Evolutionary conservation across 2,329 filamentous ascomycete genomes (phyloP), one percentile per base, ranked within the genome.

Genomic region (Cadophora gregata): DNA sequence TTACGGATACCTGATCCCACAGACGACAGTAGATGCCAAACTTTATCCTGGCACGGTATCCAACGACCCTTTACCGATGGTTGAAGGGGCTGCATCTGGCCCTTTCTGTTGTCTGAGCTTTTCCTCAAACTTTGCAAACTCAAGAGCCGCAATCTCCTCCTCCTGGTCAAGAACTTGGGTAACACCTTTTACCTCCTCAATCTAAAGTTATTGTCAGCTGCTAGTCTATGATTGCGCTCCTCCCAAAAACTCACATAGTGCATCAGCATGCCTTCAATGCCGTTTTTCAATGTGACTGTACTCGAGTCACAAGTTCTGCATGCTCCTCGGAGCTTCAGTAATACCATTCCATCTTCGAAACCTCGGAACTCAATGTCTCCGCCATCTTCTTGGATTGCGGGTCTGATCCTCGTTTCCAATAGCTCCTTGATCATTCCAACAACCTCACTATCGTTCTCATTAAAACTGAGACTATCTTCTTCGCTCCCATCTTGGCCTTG

Each of bases 351-450:
- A 73, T 93, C 86, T 72, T 93, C 86, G 75, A 98, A 98, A 0
- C 95, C 95, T 21, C 92, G 85, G 78, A 95, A 96, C 79, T 99
- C 96, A 75, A 99, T 98, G 78, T 99, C 96, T 55, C 96, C 96
- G 58, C 96, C 96, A 73, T 99, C 96, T 78, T 98, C 96, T 79
- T 98, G 96, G 70, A 99, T 99, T 0, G 95, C 92, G 0, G 96
- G 96, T 51, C 96, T 86, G 76, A 99, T 97, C 69, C 96, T 86
- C 29, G 96, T 99, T 80, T 99, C 96, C 42, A 99, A 84, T 36
- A 99, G 83, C 81, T 99, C 96, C 82, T 98, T 97, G 81, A 99
- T 98, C 96, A 98, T 98, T 67, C 93, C 91, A 9, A 99, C 91
- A 12, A 97, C 93, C 80, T 99, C 96, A 72, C 90, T 90, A 78